Base-by-base conservation (phyloP, 2,329 filamentous ascomycete genomes). In the Hypoxylon sp. region DNA sequence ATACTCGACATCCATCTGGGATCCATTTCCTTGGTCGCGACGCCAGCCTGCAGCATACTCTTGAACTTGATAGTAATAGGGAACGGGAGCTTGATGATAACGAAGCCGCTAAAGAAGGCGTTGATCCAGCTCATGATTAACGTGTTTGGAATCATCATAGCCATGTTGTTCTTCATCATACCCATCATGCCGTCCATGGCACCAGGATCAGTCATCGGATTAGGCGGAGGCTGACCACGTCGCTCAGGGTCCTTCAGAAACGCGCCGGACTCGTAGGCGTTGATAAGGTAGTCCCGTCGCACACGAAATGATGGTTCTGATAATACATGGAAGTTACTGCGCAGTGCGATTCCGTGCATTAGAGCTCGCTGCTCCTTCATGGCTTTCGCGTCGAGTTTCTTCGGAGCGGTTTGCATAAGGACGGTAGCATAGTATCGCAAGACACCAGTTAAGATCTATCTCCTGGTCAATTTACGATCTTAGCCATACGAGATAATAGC, bases 121-220 rank as follows among this genome's bases (percentile, higher is more conserved):
- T 99, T 99, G 80, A 99, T 98, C 96, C 96, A 99, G 73, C 95
- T 96, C 96, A 99, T 99, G 74, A 99, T 99, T 79, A 99, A 83
- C 5, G 94, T 98, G 82, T 99, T 97, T 53, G 96, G 96, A 65
- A 99, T 94, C 85, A 99, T 98, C 96, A 98, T 99, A 72, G 96
- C 95, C 92, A 99, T 97, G 79, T 99, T 97, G 64, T 94, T 94
- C 88, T 99, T 99, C 93, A 99, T 97, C 94, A 97, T 97, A 74
- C 96, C 95, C 96, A 99, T 99, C 96, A 99, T 99, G 74, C 94
- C 95, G 79, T 99, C 97, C 96, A 99, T 99, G 65, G 93, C 94
- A 52, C 92, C 92, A 22, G 97, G 97, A 80, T 99, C 96, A 10
- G 92, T 93, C 89, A 99, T 94, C 3, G 96, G 96, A 82, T 98